A percentile compares a stretch with the other conserved stretches of the same genome.
Conservation (phyloP, 306 rosid genomes). For the Elaeagnus macrophylla region DNA sequence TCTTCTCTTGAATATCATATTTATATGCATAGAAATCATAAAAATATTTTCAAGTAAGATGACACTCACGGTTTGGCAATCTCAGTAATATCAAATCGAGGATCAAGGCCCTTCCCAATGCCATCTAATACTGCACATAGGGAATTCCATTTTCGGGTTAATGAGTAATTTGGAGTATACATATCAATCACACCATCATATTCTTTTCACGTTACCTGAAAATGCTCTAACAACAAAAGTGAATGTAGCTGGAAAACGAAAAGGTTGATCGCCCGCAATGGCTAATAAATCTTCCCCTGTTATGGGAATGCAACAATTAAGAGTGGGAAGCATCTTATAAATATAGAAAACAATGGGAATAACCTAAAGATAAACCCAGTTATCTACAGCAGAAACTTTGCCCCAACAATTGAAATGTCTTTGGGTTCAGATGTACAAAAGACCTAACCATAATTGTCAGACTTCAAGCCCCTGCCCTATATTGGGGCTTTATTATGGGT, state of each 20-base stretch:
- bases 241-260: conserved; percentile 97
- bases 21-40: conserved; percentile 1
- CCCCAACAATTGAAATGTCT: conserved; percentile 6
- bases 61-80: conserved; percentile 94
- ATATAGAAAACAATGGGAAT: background rate
- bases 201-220: conserved; percentile 54
- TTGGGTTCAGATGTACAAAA: conserved; percentile 1
- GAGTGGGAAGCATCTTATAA: conserved; percentile 20
- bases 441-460: too few species aligned
- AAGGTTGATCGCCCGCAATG: conserved; percentile 97
- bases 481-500: too few species aligned
- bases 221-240: conserved; percentile 99
- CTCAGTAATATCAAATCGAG: conserved; percentile 97
- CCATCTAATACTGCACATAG: conserved; percentile 77
- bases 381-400: conserved; percentile 3
- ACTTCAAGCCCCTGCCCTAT: background rate
- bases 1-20: conserved; percentile 15
- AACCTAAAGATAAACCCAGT: conserved; percentile 16
- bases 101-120: conserved; percentile 98
- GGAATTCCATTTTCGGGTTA: conserved; percentile 12
- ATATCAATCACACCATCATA: conserved; percentile 13
- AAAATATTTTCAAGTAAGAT: conserved; percentile 15
- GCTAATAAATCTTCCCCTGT: conserved; percentile 95
- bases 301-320: conserved; percentile 21
- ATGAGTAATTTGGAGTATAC: conserved; percentile 7